Percentiles rank a stretch among this genome's conserved stretches.
phyloP scores from a whole-genome alignment of 805 yeast genomes.

The Candida chilensis region DNA sequence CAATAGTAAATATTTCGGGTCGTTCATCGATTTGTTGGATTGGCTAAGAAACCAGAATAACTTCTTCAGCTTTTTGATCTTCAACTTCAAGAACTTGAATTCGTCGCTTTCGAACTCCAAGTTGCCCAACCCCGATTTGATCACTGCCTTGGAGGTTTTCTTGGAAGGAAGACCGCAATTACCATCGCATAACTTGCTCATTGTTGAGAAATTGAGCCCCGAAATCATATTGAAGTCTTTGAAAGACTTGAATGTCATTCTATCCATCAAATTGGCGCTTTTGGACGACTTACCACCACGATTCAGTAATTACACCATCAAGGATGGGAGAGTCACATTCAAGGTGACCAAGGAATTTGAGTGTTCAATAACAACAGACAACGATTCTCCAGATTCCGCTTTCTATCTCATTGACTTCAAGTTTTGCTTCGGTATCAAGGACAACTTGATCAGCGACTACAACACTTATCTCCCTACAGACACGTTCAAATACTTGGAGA shows the following conservation, averaged over 20 bases:
- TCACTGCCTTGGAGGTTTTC: slow-evolving; percentile 81
- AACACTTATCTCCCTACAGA: slow-evolving; percentile 15
- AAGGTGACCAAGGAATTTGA: slow-evolving; percentile 57
- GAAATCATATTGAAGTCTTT: slow-evolving; percentile 51
- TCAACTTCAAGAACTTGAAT: slow-evolving; percentile 61
- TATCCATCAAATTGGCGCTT: slow-evolving; percentile 69
- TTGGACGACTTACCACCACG: slow-evolving; percentile 54
- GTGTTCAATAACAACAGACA: slow-evolving; percentile 70
- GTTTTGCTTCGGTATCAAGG: slow-evolving; percentile 43
- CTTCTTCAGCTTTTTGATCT: slow-evolving; percentile 48
- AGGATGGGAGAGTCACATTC: slow-evolving; percentile 71
- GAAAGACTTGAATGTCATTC: slow-evolving; percentile 58
- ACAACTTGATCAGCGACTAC: slow-evolving; percentile 14
- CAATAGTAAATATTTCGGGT: slow-evolving; percentile 60
- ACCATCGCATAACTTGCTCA: slow-evolving; percentile 52
- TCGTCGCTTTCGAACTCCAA: slow-evolving; percentile 80
- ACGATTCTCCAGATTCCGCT: slow-evolving; percentile 51
- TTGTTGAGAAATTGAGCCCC: slow-evolving; percentile 39
- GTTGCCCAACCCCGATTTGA: slow-evolving; percentile 82
- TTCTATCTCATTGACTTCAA: slow-evolving; percentile 74
- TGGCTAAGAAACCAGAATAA: slow-evolving; percentile 81
- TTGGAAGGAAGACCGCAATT: slow-evolving; percentile 69
- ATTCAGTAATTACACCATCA: slow-evolving; percentile 54
- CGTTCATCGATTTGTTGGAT: slow-evolving; percentile 75
- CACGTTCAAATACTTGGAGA: slow-evolving; percentile 38